These are phyloP conservation scores for Globisporangium mamillatum DNA, from an alignment of 352 stramenopile genomes.

Conservation along the genomic window DNA sequence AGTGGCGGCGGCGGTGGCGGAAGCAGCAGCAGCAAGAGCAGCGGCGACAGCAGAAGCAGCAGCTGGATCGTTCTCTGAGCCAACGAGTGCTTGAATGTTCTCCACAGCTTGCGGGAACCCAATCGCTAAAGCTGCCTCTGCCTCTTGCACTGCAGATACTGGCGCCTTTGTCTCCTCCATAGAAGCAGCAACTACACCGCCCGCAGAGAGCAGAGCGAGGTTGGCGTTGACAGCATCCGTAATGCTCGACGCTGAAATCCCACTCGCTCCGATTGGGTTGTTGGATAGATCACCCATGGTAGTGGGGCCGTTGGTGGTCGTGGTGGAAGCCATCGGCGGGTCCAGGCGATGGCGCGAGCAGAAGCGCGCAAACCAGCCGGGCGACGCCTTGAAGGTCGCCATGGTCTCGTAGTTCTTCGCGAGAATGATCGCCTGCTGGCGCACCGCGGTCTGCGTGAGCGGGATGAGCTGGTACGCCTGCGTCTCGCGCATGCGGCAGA, in stretches of 20 bases:
- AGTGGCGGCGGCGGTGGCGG: neutral
- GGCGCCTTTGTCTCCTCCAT: neutral
- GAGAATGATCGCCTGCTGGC: slow-evolving; percentile 79
- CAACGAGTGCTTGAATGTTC: slow-evolving; percentile 11
- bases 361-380: slow-evolving; percentile 86
- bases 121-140: slow-evolving; percentile 8
- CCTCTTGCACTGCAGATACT: slow-evolving; percentile 3
- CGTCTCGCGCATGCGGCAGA: slow-evolving; percentile 76
- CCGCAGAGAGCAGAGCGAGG: slow-evolving; percentile 3
- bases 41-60: slow-evolving; percentile 16
- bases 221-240: slow-evolving; percentile 5
- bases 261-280: slow-evolving; percentile 5
- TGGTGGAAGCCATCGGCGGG: slow-evolving; percentile 35
- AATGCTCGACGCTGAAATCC: slow-evolving; percentile 9
- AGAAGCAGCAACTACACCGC: neutral
- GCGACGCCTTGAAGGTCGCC: slow-evolving; percentile 83
- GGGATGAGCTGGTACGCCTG: slow-evolving; percentile 82
- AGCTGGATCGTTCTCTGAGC: neutral
- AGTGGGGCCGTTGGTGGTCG: neutral
- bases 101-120: slow-evolving; percentile 15
- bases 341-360: slow-evolving; percentile 83
- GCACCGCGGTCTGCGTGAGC: slow-evolving; percentile 80
- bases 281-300: slow-evolving; percentile 7
- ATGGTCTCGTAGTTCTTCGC: slow-evolving; percentile 86
- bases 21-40: slow-evolving; percentile 4